Base-by-base conservation (phyloP, 768 basidiomycete genomes). In the Ephemerocybe angulata region DNA sequence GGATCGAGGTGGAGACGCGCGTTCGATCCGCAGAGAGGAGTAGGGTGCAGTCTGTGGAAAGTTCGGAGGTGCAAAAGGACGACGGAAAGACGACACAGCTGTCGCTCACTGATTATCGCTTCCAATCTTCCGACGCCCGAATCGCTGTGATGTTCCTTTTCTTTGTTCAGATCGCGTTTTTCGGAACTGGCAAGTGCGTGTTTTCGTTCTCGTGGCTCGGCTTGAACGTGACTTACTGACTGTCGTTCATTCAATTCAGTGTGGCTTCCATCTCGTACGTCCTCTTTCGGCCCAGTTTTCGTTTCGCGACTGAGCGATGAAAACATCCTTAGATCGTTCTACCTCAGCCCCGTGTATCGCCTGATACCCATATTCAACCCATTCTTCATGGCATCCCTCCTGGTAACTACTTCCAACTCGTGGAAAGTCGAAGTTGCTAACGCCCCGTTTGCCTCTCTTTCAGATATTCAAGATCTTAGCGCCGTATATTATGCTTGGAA, bases 141-240 rank as follows among this genome's bases (percentile, higher is more conserved):
- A 84, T 88, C 51, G 89, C 87, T 1, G 58, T 93, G 21, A 89
- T 91, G 66, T 93, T 93, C 70, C 68, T 94, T 56, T 90, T 90
- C 67, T 91, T 93, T 60, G 85, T 93, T 6, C 91, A 94, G 62
- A 81, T 90, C 38, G 91, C 85, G 2, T 93, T 92, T 69, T 92
- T 91, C 63, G 90, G 90, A 7, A 89, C 83, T 33, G 88, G 88
- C 73, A 90, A 88, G 87, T 88, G 70, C 61, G 87, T 76, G 10
- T 35, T 33, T 6, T 41, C 35, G n/a, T 22, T 44, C 4, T 44
- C 12, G 19, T 35, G 28, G 46, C 17, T 19, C 50, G 17, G n/a
- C 12, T 15, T 15, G 27, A 7, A 3, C 30, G 41, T 27, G 25
- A 21, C 35, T 31, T 17, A 29, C 13, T n/a, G 4, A 30, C 42